Percentiles rank a stretch among this genome's conserved stretches.
These are phyloP conservation scores for Penicillium bialowiezense DNA, from an alignment of 495 filamentous ascomycete genomes.

Conservation along the genomic window DNA sequence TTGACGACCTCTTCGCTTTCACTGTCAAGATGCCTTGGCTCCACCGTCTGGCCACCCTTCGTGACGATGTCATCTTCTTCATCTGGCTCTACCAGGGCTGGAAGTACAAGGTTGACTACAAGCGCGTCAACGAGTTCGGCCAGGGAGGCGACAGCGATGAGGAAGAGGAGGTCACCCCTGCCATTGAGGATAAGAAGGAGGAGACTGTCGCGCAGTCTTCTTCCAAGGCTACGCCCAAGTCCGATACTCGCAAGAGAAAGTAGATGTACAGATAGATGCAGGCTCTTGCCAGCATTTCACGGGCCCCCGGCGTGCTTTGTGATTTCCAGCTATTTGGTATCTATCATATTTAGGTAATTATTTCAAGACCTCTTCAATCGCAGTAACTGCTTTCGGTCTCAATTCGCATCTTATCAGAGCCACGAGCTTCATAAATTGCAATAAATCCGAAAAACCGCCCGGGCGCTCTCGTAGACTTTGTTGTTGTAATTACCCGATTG, in stretches of 20 bases:
- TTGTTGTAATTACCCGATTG: slow-evolving; percentile 24
- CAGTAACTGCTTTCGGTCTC: too few species aligned
- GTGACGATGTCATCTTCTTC: slow-evolving; percentile 98
- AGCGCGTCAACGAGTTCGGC: slow-evolving; percentile 93
- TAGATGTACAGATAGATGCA: slow-evolving; percentile 15
- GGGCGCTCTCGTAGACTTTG: too few species aligned
- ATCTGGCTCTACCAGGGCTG: slow-evolving; percentile 95
- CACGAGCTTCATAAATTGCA: too few species aligned
- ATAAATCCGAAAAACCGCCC: too few species aligned
- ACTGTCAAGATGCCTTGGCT: slow-evolving; percentile 99
- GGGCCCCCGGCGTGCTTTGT: too few species aligned
- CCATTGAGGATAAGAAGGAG: slow-evolving; percentile 37
- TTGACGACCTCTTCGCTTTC: slow-evolving; percentile 90
- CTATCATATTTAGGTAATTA: too few species aligned
- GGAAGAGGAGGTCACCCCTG: slow-evolving; percentile 49
- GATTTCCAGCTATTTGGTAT: background rate
- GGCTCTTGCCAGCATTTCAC: background rate
- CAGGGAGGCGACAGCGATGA: slow-evolving; percentile 90
- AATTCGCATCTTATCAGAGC: too few species aligned
- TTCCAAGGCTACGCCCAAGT: slow-evolving; percentile 29
- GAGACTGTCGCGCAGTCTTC: slow-evolving; percentile 27
- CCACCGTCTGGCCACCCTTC: slow-evolving; percentile 88
- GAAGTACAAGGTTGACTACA: slow-evolving; percentile 90
- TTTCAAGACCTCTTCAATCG: too few species aligned
- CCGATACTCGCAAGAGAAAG: slow-evolving; percentile 43